A percentile compares a stretch with the other conserved stretches of the same genome.
phyloP scores from a whole-genome alignment of 2,329 filamentous ascomycete genomes.

The Lasiodiplodia hormozganensis region DNA sequence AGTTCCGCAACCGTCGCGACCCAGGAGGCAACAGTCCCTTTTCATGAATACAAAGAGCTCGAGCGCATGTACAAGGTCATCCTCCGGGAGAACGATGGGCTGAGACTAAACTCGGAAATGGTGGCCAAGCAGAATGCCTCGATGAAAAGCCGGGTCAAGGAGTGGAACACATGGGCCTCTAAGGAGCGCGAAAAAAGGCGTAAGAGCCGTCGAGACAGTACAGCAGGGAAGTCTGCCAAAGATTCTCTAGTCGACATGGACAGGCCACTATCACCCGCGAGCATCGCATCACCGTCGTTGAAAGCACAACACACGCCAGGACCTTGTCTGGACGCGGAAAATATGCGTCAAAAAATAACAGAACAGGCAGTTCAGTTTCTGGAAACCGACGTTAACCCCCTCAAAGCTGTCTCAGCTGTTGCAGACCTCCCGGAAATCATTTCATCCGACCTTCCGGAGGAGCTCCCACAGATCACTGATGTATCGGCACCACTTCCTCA shows the following conservation, averaged over 20 bases:
- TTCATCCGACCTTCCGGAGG: not conserved
- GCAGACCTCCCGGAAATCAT: not conserved
- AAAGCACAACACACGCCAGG: not conserved
- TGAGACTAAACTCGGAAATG: conserved; percentile 43
- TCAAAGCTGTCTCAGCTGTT: conserved; percentile 13
- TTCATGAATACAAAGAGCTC: conserved; percentile 40
- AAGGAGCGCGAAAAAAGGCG: not conserved
- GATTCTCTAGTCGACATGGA: not conserved
- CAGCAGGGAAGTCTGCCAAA: not conserved
- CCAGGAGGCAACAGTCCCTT: conserved; percentile 29
- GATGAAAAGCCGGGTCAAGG: conserved; percentile 48
- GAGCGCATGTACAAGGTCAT: not conserved
- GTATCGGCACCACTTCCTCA: not conserved
- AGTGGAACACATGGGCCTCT: conserved; percentile 41
- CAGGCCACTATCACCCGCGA: not conserved
- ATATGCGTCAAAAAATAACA: not conserved
- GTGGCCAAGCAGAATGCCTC: conserved; percentile 36
- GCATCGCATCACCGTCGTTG: not conserved
- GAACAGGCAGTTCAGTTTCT: not conserved
- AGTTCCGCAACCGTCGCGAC: conserved; percentile 13
- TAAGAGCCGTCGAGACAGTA: not conserved
- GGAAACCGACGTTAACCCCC: not conserved
- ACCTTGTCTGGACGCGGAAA: not conserved
- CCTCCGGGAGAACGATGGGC: conserved; percentile 32
- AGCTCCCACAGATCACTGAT: not conserved